A percentile compares a stretch with the other conserved stretches of the same genome.
phyloP scores from a whole-genome alignment of 768 basidiomycete genomes.

The Pulveroboletus ravenelii region DNA sequence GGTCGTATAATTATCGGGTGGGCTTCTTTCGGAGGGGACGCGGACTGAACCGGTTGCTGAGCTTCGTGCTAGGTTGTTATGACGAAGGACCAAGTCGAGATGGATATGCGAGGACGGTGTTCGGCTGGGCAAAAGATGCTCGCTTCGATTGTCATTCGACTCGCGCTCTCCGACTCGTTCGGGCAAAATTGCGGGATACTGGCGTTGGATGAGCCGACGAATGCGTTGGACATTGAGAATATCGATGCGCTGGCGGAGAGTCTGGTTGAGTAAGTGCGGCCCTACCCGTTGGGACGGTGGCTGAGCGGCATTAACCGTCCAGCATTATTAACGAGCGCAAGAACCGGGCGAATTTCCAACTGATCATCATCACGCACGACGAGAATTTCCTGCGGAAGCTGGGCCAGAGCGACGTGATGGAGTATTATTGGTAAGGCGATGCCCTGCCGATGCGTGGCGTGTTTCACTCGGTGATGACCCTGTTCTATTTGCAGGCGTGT shows the following conservation, averaged over 20 bases:
- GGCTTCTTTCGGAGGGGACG: conserved; percentile 23
- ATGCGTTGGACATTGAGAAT: conserved; percentile 93
- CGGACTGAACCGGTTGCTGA: conserved; percentile 15
- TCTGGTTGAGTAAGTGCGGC: conserved; percentile 74
- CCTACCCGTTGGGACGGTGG: not conserved
- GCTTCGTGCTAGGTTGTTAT: conserved; percentile 74
- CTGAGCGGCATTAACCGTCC: not conserved
- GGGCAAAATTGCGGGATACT: conserved; percentile 97
- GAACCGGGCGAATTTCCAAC: conserved; percentile 87
- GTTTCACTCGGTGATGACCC: not conserved
- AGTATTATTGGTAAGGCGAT: conserved; percentile 75
- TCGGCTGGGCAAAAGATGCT: conserved; percentile 99
- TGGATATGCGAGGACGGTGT: conserved; percentile 99
- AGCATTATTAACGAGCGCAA: conserved; percentile 95
- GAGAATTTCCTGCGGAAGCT: conserved; percentile 90
- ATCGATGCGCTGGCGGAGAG: conserved; percentile 91
- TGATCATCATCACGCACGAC: conserved; percentile 96
- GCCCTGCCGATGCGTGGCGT: too few relatives aligned
- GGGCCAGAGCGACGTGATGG: conserved; percentile 88
- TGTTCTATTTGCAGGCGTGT: conserved; percentile 59
- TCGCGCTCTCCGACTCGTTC: conserved; percentile 96
- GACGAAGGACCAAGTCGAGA: conserved; percentile 98
- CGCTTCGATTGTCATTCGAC: conserved; percentile 94
- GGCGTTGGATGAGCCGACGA: conserved; percentile 96
- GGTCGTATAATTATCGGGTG: conserved; percentile 96